phyloP scores from a whole-genome alignment of 2,329 filamentous ascomycete genomes.

The Beauveria asiatica region DNA sequence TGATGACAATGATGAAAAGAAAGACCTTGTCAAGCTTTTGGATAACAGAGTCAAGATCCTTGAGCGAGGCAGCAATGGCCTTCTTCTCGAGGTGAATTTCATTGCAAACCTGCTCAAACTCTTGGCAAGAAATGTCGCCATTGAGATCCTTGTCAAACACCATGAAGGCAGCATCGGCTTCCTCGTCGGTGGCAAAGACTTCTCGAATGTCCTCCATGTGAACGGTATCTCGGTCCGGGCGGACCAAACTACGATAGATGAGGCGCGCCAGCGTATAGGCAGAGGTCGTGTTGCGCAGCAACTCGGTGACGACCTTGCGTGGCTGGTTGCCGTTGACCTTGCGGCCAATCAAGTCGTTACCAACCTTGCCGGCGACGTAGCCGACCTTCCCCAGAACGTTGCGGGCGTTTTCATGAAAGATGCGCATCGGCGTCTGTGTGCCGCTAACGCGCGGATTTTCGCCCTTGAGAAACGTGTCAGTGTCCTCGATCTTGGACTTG shows the following conservation, averaged over 20 bases:
- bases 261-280: slow-evolving; percentile 80
- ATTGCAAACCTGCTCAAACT: slow-evolving; percentile 85
- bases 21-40: slow-evolving; percentile 84
- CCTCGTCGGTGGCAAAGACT: slow-evolving; percentile 75
- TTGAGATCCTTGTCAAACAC: slow-evolving; percentile 98
- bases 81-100: slow-evolving; percentile 94
- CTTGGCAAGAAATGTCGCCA: slow-evolving; percentile 91
- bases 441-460: slow-evolving; percentile 43
- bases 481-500: slow-evolving; percentile 59
- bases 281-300: slow-evolving; percentile 63
- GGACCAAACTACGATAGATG: slow-evolving; percentile 76
- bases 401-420: slow-evolving; percentile 66
- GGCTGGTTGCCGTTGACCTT: slow-evolving; percentile 66
- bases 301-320: slow-evolving; percentile 71
- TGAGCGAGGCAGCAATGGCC: slow-evolving; percentile 86
- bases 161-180: slow-evolving; percentile 78
- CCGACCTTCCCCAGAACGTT: slow-evolving; percentile 72
- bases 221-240: slow-evolving; percentile 68
- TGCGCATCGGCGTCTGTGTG: slow-evolving; percentile 62
- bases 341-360: slow-evolving; percentile 84
- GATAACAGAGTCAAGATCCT: slow-evolving; percentile 90
- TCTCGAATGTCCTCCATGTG: slow-evolving; percentile 66
- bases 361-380: slow-evolving; percentile 75
- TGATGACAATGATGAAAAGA: slow-evolving; percentile 73
- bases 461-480: slow-evolving; percentile 41